Evolutionary conservation across 257 asterid genomes (phyloP), one percentile per base, ranked within the genome.

Genomic region (Voacanga thouarsii): DNA sequence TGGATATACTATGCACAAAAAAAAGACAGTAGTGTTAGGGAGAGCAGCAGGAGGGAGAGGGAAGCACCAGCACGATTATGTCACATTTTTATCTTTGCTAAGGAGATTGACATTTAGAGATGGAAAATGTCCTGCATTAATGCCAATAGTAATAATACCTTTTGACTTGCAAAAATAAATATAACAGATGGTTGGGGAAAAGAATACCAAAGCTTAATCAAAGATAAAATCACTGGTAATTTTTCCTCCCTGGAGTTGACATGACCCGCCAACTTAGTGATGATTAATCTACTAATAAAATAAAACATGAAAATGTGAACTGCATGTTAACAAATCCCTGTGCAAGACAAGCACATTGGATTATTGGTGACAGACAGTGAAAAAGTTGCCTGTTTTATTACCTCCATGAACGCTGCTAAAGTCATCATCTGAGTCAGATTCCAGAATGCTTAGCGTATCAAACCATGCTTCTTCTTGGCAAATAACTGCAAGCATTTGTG

Each of bases 351-450:
- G 63, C 26, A 28, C 39, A 47, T n/a, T 26, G 47, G 64, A 21
- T 12, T 26, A 45, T 44, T 72, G 43, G 21, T 23, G 14, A 21
- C 4, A 33, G 26, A 65, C 61, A 37, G 47, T 33, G 71, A 65
- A 65, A 61, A 37, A 6, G 47, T 16, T 24, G 50, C 12, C 11
- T 9, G 72, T 21, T 80, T 67, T 79, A 72, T 89, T 89, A 96
- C 99, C 98, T 87, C 97, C 99, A 81, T 86, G 93, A 64, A 93
- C 97, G 76, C 99, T 96, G 78, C 91, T 84, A 78, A 84, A 90
- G 55, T 96, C 98, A 39, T 96, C 99, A 77, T 96, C 98, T 16
- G 99, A 91, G 72, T 96, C 99, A 4, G 97, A 93, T 33, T 93
- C 99, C 73, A 93, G 85, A 78, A 92, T 84, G 87, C 99, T 96